Base-by-base conservation (phyloP, 805 yeast genomes). In the Lachancea kluyveri region DNA sequence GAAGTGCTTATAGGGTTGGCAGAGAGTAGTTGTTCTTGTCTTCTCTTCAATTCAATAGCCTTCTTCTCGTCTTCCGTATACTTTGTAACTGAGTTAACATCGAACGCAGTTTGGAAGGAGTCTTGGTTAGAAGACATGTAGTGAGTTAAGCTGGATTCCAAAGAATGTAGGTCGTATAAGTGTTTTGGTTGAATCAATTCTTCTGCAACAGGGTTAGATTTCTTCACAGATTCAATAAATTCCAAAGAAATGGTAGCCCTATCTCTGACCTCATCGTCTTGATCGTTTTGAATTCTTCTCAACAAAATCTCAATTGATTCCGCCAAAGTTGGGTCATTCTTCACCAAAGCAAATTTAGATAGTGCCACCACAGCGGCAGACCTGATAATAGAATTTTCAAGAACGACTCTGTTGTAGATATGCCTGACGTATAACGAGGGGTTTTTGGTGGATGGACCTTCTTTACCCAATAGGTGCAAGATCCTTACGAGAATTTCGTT, bases 181-280 rank as follows among this genome's bases (percentile, higher is more conserved):
- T 74, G 67, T 31, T 74, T 73, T 33, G 88, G 82, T 33, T 77
- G 70, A 41, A 88, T 70, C 45, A 80, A 74, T 31, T 64, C 65
- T 25, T 40, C 40, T 22, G 65, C 62, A 17, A 68, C 64, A 8
- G 63, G 59, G 13, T 55, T 44, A 13, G 59, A 57, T 30, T 58
- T 55, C 19, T 55, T 54, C 6, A 63, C 52, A 6, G 67, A 54
- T 19, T 63, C 63, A 40, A 84, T 70, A 40, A 87, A 74, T 42
- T 75, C 71, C 52, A 90, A 69, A 2, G 95, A 79, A 46, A 90
- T 67, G 3, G 94, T 82, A 7, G 98, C 96, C 57, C 98, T 79
- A 57, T 90, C 98, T 67, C 98, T 85, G 20, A 92, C 98, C 62
- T 90, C 98, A 60, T 90, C 98, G 57, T 90, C 96, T 26, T 69